Base-by-base conservation (phyloP, 2,329 filamentous ascomycete genomes). In the Calonectria henricotiae region DNA sequence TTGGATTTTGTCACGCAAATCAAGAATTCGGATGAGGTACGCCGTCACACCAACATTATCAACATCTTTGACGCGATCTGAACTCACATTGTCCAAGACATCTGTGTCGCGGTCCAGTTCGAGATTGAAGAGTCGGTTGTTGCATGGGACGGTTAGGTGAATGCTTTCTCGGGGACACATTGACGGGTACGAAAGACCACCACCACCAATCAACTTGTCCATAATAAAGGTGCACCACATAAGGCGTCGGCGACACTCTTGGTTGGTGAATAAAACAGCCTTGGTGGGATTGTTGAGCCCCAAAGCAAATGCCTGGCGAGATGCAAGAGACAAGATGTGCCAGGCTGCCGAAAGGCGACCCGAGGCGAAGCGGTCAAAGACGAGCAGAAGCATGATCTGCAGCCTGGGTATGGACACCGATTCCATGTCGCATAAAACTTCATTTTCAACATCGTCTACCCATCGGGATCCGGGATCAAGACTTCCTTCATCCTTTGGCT, bases 11-110 rank as follows among this genome's bases (percentile, higher is more conserved):
- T 58, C 51, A 2, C 51, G 51, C 51, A 58, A 58, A 15, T 58
- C 32, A 23, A 58, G 20, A 27, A 58, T 58, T 2, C 51, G 51
- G 11, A 58, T 58, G 20, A 58, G 35, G 23, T 58, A 58, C 12
- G 51, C 51, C 5, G 51, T 58, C 20, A 58, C 51, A 17, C 51
- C 51, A n/a, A 58, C 13, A 27, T 58, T 58, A 11, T 58, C 51
- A 11, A 58, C 51, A 27, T 58, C 51, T 25, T 4, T 58, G 6
- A 58, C 35, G 1, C 12, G 35, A 5, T 39, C 20, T 12, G 51
- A 58, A 9, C 32, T 32, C 20, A 58, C 51, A 7, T 58, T 58
- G 8, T 58, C 51, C 5, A 58, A 23, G 25, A 39, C 8, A n/a
- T 58, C 51, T 6, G 51, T 58, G 2, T 58, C 35, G 13, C 51